Conservation (phyloP, 2,329 filamentous ascomycete genomes). For the Sclerotinia sclerotiorum region DNA sequence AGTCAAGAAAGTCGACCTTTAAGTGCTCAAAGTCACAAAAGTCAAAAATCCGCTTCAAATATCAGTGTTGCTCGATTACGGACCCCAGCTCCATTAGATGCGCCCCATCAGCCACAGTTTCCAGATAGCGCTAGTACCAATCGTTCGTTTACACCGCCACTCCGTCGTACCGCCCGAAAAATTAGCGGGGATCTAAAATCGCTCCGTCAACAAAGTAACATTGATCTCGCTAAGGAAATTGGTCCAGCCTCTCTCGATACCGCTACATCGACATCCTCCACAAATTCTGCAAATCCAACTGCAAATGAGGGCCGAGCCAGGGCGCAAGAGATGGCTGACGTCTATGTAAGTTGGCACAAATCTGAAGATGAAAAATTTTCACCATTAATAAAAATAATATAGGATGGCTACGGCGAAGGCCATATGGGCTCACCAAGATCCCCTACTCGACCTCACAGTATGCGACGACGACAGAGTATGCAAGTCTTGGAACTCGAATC, state of each 20-base stretch:
- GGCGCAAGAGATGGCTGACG: conserved; percentile 83
- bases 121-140: conserved; percentile 62
- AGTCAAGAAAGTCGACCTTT: conserved; percentile 38
- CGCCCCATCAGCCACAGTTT: conserved; percentile 47
- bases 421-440: conserved; percentile 83
- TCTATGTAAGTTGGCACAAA: conserved; percentile 71
- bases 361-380: conserved; percentile 26
- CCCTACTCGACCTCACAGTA: conserved; percentile 89
- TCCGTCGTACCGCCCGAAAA: conserved; percentile 66
- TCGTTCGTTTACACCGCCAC: conserved; percentile 61
- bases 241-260: conserved; percentile 47
- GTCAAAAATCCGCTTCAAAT: conserved; percentile 36
- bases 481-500: conserved; percentile 90
- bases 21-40: conserved; percentile 33
- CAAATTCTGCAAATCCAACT: conserved; percentile 68
- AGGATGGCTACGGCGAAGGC: conserved; percentile 94
- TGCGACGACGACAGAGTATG: conserved; percentile 97
- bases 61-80: conserved; percentile 37
- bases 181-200: conserved; percentile 76
- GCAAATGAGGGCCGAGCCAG: conserved; percentile 86
- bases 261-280: conserved; percentile 36
- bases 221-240: conserved; percentile 45
- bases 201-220: conserved; percentile 56
- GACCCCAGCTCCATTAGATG: conserved; percentile 35
- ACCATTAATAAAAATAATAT: conserved; percentile 29